These are phyloP conservation scores for Nitzschia sp. DNA, from an alignment of 108 stramenopile genomes.

Conservation along the genomic window DNA sequence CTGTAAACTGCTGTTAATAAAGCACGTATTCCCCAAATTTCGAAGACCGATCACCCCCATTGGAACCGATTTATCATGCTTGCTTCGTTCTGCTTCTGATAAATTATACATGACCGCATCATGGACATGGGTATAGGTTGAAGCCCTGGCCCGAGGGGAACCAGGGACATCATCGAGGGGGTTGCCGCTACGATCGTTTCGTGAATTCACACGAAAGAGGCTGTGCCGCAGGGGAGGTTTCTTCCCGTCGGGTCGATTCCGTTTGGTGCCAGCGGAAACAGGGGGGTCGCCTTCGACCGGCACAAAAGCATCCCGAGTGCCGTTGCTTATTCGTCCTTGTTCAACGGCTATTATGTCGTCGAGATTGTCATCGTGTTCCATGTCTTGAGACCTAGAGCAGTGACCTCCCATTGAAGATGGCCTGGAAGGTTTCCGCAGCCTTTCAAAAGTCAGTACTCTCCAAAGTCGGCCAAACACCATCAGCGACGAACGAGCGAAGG, in stretches of 20 bases:
- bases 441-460: conserved; percentile 2
- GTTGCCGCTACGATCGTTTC: conserved; percentile 13
- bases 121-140: conserved; percentile 50
- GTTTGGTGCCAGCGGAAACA: conserved; percentile 14
- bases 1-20: conserved; percentile 92
- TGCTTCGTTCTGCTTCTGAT: conserved; percentile 31
- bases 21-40: conserved; percentile 98
- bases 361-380: conserved; percentile 12
- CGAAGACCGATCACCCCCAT: conserved; percentile 85
- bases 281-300: neutral
- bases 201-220: conserved; percentile 23
- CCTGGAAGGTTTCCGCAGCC: neutral
- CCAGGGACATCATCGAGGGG: neutral
- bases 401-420: conserved; percentile 6
- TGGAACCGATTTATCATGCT: conserved; percentile 37
- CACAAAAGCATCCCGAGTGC: neutral
- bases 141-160: conserved; percentile 33
- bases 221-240: conserved; percentile 6
- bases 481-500: no score
- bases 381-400: conserved; percentile 7
- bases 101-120: conserved; percentile 44
- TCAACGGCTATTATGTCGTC: neutral
- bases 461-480: neutral
- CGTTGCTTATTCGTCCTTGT: neutral
- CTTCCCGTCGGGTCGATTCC: conserved; percentile 10